A percentile compares a stretch with the other conserved stretches of the same genome.
Evolutionary conservation across 148 eudicot species (phyloP).

Genomic region (Chenopodium quinoa): DNA sequence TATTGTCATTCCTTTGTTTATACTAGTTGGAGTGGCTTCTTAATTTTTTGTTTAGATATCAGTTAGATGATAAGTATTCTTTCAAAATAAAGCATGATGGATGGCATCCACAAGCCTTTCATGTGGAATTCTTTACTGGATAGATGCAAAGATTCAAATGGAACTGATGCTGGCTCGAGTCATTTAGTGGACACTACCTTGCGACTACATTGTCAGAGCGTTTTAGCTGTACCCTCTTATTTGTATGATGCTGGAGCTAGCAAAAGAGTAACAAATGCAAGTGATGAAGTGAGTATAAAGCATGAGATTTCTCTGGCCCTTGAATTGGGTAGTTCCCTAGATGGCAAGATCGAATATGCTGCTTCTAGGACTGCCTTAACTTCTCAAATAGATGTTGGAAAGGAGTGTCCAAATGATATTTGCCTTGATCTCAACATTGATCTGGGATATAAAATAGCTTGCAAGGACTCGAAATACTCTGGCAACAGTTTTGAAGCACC

Average conservation of each 20-base stretch:
- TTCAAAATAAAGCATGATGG: slow-evolving; percentile 23
- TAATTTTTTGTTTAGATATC: slow-evolving; percentile 2
- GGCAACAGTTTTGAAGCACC: slow-evolving; percentile 5
- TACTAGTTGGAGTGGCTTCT: slow-evolving; percentile 25
- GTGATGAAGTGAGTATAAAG: slow-evolving; percentile 22
- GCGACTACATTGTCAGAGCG: slow-evolving; percentile 21
- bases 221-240: slow-evolving; percentile 25
- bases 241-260: slow-evolving; percentile 21
- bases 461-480: slow-evolving; percentile 22
- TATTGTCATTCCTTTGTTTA: slow-evolving; percentile 16
- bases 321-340: slow-evolving; percentile 37
- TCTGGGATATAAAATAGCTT: slow-evolving; percentile 14
- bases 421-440: slow-evolving; percentile 36
- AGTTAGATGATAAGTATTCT: slow-evolving; percentile 22
- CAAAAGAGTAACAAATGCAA: slow-evolving; percentile 36
- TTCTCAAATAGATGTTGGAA: slow-evolving; percentile 35
- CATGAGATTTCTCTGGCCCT: slow-evolving; percentile 42
- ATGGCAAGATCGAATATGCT: slow-evolving; percentile 8
- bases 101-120: slow-evolving; percentile 9
- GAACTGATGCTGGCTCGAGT: slow-evolving; percentile 23
- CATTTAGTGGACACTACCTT: slow-evolving; percentile 20
- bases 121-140: slow-evolving; percentile 14
- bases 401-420: slow-evolving; percentile 28
- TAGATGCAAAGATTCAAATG: slow-evolving; percentile 11
- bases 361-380: slow-evolving; percentile 26